Percentiles rank a stretch among this genome's conserved stretches.
These are phyloP conservation scores for Tricholoma flavovirens DNA, from an alignment of 768 basidiomycete species.

Conservation along the genomic window DNA sequence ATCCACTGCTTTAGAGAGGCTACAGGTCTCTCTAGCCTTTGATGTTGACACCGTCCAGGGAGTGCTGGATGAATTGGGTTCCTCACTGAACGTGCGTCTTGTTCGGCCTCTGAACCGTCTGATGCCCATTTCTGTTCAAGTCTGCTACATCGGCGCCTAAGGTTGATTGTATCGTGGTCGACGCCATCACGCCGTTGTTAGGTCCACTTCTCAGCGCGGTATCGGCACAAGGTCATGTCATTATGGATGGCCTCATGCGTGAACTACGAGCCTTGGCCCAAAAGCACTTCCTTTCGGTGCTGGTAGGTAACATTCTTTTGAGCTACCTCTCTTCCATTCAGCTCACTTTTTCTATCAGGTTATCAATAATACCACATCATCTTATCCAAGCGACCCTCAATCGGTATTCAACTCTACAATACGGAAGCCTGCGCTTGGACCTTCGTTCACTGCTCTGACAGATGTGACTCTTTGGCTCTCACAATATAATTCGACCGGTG, in stretches of 20 bases:
- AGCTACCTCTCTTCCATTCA: constrained; percentile 11
- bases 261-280: constrained; percentile 49
- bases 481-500: constrained; percentile 11
- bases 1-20: constrained; percentile 40
- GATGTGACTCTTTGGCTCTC: constrained; percentile 74
- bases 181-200: constrained; percentile 58
- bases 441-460: constrained; percentile 66
- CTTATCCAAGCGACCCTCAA: constrained; percentile 10
- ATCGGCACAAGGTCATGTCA: constrained; percentile 70
- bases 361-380: constrained; percentile 49
- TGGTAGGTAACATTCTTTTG: constrained; percentile 38
- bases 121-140: constrained; percentile 6
- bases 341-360: constrained; percentile 35
- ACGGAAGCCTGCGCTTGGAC: constrained; percentile 69
- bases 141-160: constrained; percentile 8
- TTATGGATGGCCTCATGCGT: constrained; percentile 68
- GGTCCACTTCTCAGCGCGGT: constrained; percentile 57
- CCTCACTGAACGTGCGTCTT: constrained; percentile 20
- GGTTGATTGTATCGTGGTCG: constrained; percentile 53
- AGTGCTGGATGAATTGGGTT: constrained; percentile 40
- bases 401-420: constrained; percentile 17
- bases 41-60: constrained; percentile 50
- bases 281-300: constrained; percentile 36
- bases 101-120: not conserved
- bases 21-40: constrained; percentile 55